Conservation (phyloP, 179 eudicot genomes). For the Beta corolliflora region DNA sequence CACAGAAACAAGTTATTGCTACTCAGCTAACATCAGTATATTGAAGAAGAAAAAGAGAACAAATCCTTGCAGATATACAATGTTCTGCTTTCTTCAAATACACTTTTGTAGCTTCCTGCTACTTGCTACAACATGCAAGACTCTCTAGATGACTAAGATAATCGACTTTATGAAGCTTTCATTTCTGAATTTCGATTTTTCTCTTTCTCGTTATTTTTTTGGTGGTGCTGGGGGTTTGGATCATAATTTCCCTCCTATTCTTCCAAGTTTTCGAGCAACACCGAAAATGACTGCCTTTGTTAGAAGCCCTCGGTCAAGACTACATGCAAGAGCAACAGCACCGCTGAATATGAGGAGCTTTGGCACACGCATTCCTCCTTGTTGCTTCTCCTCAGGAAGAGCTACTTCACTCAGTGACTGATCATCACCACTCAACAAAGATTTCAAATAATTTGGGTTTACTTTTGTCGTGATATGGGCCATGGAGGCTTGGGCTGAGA, state of each 20-base stretch:
- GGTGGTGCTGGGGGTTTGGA: background rate
- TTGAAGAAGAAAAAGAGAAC: slow-evolving; percentile 3
- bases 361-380: slow-evolving; percentile 50
- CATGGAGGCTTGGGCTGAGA: slow-evolving; percentile 59
- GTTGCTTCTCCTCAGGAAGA: slow-evolving; percentile 38
- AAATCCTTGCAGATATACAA: slow-evolving; percentile 10
- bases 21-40: slow-evolving; percentile 13
- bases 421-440: slow-evolving; percentile 35
- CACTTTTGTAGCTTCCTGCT: slow-evolving; percentile 13
- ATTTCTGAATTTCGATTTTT: background rate
- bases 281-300: slow-evolving; percentile 74
- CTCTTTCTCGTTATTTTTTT: background rate
- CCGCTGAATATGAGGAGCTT: slow-evolving; percentile 75
- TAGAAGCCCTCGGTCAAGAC: slow-evolving; percentile 75
- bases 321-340: slow-evolving; percentile 69
- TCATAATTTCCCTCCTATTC: slow-evolving; percentile 56
- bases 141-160: background rate
- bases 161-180: background rate
- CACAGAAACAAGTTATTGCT: background rate
- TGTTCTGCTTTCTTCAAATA: slow-evolving; percentile 7
- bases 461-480: slow-evolving; percentile 74
- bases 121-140: slow-evolving; percentile 22
- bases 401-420: slow-evolving; percentile 36
- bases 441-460: slow-evolving; percentile 46
- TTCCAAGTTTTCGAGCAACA: slow-evolving; percentile 64